Conservation (phyloP, 176 grass and related monocot species). For the Triticum urartu region DNA sequence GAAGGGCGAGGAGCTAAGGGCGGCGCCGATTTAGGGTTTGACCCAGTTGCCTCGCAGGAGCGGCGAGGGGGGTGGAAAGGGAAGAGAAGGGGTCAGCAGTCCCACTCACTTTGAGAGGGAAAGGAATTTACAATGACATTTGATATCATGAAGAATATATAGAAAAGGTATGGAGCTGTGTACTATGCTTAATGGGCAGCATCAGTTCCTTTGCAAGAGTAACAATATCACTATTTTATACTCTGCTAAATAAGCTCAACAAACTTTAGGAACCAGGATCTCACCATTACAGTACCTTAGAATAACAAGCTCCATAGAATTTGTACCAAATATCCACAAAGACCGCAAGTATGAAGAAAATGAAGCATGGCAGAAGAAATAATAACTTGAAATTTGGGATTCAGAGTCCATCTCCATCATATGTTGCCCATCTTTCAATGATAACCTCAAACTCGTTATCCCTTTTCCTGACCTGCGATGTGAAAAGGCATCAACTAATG, state of each 20-base stretch:
- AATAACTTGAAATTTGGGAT: background rate
- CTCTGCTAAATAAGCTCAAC: background rate
- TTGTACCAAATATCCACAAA: constrained; percentile 1
- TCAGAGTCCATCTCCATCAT: constrained; percentile 93
- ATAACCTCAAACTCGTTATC: constrained; percentile 79
- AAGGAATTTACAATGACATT: background rate
- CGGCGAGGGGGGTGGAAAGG: too few relatives aligned
- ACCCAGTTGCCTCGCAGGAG: too few relatives aligned
- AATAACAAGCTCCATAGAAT: constrained; percentile 2
- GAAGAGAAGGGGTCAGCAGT: too few relatives aligned
- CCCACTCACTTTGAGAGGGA: background rate
- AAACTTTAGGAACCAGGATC: constrained; percentile 8
- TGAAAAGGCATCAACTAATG: background rate
- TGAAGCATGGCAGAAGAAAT: constrained; percentile 3
- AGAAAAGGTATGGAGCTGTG: background rate
- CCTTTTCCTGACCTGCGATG: constrained; percentile 76
- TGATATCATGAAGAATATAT: background rate
- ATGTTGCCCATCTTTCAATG: constrained; percentile 93
- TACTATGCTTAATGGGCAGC: constrained; percentile 24
- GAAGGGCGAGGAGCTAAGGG: too few relatives aligned
- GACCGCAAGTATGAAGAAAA: background rate
- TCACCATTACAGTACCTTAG: background rate
- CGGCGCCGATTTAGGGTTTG: too few relatives aligned
- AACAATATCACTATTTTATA: background rate
- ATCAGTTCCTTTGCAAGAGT: background rate